Base-by-base conservation (phyloP, 2,329 filamentous ascomycete species). In the Alternaria novae-zelandiae region DNA sequence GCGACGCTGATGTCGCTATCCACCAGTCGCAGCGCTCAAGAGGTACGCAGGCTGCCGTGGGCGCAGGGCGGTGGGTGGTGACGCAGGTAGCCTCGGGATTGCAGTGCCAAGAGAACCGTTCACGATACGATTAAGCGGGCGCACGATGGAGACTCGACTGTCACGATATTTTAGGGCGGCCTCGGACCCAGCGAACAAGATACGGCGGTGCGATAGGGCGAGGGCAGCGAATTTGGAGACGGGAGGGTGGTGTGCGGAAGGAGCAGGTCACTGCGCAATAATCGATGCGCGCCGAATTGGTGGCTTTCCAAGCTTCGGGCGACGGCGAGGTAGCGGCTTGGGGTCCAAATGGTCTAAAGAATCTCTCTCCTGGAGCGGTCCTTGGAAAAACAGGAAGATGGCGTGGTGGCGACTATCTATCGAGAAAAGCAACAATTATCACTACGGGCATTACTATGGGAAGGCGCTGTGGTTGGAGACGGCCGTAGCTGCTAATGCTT, bases 81-180 rank as follows among this genome's bases (percentile, higher is more conserved):
- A 73, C 70, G 73, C 73, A 75, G 70, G 65, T 45, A 68, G 65
- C 70, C 67, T 67, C 51, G 36, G 60, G 51, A 54, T 28, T 32
- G 66, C 56, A 60, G 65, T 61, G 74, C 70, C 68, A 71, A 71
- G 66, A 49, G 23, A 30, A 55, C 28, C 53, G 67, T 69, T 73
- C 65, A 64, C 56, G 51, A 54, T 59, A 47, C 45, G 54, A 59
- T 36, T 44, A 11, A 41, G 54, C 43, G 20, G 56, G 50, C 28
- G 59, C 61, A 53, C 54, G 44, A 45, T 6, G 54, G 45, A 30
- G 50, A 45, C n/a, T 53, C 23, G 28, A 50, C 44, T 17, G 47
- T 58, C 41, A 49, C 60, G 56, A 54, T 50, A 53, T 44, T 61
- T 44, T 7, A 7, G 32, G 59, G 10, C 26, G 56, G 46, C 28